phyloP scores from a whole-genome alignment of 441 rosid species.

The California macrophylla region DNA sequence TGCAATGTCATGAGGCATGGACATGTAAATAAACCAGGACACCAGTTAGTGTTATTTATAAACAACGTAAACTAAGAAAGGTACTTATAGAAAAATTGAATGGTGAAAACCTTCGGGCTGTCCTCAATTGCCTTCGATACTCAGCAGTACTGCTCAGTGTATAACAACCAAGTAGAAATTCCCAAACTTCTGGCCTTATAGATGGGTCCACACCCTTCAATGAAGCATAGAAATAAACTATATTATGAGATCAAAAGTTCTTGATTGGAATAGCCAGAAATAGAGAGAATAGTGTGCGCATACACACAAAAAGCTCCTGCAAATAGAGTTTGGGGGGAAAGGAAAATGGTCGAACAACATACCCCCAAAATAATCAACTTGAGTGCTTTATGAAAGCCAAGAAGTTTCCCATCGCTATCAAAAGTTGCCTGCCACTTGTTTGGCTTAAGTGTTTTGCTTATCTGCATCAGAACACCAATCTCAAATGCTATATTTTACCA shows the following conservation, averaged over 20 bases:
- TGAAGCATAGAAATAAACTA: conserved; percentile 23
- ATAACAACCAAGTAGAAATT: conserved; percentile 93
- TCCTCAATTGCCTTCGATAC: conserved; percentile 57
- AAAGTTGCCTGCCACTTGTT: conserved; percentile 76
- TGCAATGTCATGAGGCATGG: not conserved
- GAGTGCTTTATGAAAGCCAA: conserved; percentile 69
- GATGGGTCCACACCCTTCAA: conserved; percentile 87
- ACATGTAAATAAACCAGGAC: not conserved
- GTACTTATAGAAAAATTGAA: conserved; percentile 13
- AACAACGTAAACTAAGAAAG: conserved; percentile 11
- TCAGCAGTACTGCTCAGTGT: conserved; percentile 71
- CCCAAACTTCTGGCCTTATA: conserved; percentile 94
- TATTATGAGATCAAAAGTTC: conserved; percentile 7
- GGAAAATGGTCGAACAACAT: conserved; percentile 24
- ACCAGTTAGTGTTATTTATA: not conserved
- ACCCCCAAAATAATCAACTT: conserved; percentile 75
- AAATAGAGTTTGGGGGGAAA: conserved; percentile 5
- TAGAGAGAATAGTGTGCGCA: not conserved
- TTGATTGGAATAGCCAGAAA: not conserved
- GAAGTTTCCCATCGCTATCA: conserved; percentile 73
- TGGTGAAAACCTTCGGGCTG: conserved; percentile 57
- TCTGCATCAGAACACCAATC: conserved; percentile 31
- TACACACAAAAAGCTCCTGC: not conserved
- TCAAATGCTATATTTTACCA: not conserved
- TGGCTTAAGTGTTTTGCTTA: conserved; percentile 77